Base-by-base conservation (phyloP, 371 early-diverging fungal species). In the Coemansia sp. region DNA sequence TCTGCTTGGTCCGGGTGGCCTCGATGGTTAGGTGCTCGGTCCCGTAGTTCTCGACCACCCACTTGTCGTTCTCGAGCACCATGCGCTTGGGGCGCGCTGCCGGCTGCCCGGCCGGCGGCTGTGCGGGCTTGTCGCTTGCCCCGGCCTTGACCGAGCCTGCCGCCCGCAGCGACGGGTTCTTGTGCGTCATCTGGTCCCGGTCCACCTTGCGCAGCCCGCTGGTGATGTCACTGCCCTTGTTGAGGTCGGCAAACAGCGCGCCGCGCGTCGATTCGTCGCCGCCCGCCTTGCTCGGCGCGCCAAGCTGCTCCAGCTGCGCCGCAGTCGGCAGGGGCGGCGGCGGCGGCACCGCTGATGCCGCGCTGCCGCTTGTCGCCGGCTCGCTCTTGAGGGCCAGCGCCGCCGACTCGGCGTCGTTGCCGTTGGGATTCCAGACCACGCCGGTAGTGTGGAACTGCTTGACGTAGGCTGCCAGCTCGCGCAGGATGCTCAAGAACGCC, bases 151-250 rank as follows among this genome's bases (percentile, higher is more conserved):
- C 75, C 1, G 83, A 78, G 36, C 86, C 81, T 40, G 82, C 70
- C 4, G 85, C 86, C 30, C 96, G 86, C 16, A 96, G 79, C 16
- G 82, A 85, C 1, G 96, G 96, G 82, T 95, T 96, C 81, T 97
- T 97, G 84, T 96, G 96, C 11, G 95, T 95, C 96, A 95, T 96
- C 76, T 97, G 88, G 57, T 85, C 85, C 81, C 88, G 91, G 63
- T 95, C 94, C 1, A 98, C 98, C 80, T 96, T 96, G 57, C 90
- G 88, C 67, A 98, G 81, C 13, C 88, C 89, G 30, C 90, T 67
- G 7, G 96, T 95, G 55, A 95, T 82, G 2, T 68, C 71, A 41
- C 81, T 81, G 50, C 93, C 96, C 59, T 88, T 84, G 83, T 94
- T 96, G 78, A 98, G 80, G 53, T 90, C 90, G 43, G 88, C 89